Evolutionary conservation across 495 filamentous ascomycete genomes (phyloP).

Genomic region (Penicillium odoratum): DNA sequence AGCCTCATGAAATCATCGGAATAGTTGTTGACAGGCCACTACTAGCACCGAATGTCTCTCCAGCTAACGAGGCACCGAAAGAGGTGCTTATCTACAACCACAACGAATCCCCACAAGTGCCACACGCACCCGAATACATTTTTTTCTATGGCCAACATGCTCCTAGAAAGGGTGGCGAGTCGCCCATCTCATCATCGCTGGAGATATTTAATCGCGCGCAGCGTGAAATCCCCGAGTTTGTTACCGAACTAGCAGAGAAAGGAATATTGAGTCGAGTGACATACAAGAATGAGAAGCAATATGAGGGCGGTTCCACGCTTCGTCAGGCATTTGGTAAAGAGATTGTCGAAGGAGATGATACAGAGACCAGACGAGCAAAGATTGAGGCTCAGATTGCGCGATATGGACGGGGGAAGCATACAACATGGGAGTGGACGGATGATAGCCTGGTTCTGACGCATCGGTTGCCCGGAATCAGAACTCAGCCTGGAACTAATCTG

Average conservation of each 20-base stretch:
- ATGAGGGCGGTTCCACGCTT: constrained; percentile 50
- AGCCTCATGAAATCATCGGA: constrained; percentile 56
- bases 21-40: constrained; percentile 52
- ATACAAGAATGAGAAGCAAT: constrained; percentile 47
- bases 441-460: constrained; percentile 42
- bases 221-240: constrained; percentile 49
- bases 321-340: constrained; percentile 53
- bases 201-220: constrained; percentile 50
- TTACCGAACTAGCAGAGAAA: constrained; percentile 45
- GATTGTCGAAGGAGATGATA: constrained; percentile 46
- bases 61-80: constrained; percentile 54
- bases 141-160: constrained; percentile 48
- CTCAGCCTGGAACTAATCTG: constrained; percentile 49
- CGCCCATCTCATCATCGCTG: constrained; percentile 52
- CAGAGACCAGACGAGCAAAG: constrained; percentile 40
- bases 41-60: constrained; percentile 53
- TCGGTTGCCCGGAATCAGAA: constrained; percentile 46
- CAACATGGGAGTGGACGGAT: constrained; percentile 52
- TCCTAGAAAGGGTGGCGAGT: constrained; percentile 47
- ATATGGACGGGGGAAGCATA: constrained; percentile 32
- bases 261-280: constrained; percentile 44
- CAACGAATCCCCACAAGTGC: constrained; percentile 55
- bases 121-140: constrained; percentile 54
- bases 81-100: constrained; percentile 53
- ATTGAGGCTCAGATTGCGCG: constrained; percentile 54